These are phyloP conservation scores for Andalucia godoyi DNA, from an alignment of 78 protist species.

Conservation along the genomic window DNA sequence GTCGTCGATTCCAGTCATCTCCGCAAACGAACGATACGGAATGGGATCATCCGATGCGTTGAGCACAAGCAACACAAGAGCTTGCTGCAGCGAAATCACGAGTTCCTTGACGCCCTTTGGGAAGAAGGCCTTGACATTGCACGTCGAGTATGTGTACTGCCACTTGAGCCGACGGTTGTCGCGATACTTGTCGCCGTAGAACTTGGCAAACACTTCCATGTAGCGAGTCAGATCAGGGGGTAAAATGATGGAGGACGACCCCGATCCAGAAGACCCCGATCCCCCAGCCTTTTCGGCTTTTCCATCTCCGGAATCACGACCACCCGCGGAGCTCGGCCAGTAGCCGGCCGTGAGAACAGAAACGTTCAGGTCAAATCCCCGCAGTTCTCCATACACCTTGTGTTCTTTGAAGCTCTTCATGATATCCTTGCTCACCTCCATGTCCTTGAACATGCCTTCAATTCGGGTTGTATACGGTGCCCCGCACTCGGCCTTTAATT, in stretches of 20 bases:
- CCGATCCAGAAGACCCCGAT: neutral
- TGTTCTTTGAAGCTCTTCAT: constrained; percentile 23
- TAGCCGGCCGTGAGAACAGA: constrained; percentile 60
- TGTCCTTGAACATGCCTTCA: constrained; percentile 92
- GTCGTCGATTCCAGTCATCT: constrained; percentile 15
- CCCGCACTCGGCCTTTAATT: constrained; percentile 84
- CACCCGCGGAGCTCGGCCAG: constrained; percentile 86
- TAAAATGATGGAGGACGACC: neutral
- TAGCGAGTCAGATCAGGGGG: neutral
- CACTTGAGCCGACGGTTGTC: constrained; percentile 54
- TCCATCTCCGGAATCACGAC: too few species aligned
- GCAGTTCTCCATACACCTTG: neutral
- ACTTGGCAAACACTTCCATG: constrained; percentile 51
- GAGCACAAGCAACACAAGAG: constrained; percentile 59
- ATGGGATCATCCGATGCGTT: constrained; percentile 37
- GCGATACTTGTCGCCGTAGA: constrained; percentile 56
- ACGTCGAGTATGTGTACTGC: constrained; percentile 57
- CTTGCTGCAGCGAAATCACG: constrained; percentile 61
- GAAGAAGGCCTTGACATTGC: constrained; percentile 40
- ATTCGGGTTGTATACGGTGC: constrained; percentile 67
- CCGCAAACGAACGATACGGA: constrained; percentile 23
- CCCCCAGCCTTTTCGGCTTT: too few species aligned
- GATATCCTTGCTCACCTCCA: constrained; percentile 51
- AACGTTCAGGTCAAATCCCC: constrained; percentile 44
- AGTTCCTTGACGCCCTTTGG: constrained; percentile 57